Evolutionary conservation across 2,329 filamentous ascomycete species (phyloP).

Genomic region (Xylariaceae sp.): DNA sequence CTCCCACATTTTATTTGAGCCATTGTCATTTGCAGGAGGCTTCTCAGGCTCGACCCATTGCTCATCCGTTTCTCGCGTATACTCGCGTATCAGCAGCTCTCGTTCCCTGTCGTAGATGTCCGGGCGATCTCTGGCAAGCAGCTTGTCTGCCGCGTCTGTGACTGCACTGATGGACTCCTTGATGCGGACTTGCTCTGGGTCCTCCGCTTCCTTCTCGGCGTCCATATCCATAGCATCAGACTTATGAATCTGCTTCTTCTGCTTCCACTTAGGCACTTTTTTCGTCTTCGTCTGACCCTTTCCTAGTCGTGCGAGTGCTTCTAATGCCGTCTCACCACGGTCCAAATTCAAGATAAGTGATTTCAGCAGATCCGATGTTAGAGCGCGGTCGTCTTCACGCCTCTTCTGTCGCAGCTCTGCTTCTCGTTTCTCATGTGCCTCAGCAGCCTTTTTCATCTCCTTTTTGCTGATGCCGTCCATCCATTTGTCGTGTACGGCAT

Average conservation of each 20-base stretch:
- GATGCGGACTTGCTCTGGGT: slow-evolving; percentile 65
- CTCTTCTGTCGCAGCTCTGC: slow-evolving; percentile 68
- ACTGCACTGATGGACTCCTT: slow-evolving; percentile 74
- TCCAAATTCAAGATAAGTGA: slow-evolving; percentile 71
- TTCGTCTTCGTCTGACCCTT: slow-evolving; percentile 53
- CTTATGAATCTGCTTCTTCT: slow-evolving; percentile 62
- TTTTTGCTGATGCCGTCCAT: slow-evolving; percentile 89
- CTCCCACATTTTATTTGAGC: slow-evolving; percentile 63
- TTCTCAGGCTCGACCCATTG: slow-evolving; percentile 60
- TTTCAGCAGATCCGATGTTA: slow-evolving; percentile 69
- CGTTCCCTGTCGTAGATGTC: slow-evolving; percentile 92
- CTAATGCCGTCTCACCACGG: slow-evolving; percentile 77
- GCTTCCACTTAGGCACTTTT: slow-evolving; percentile 60
- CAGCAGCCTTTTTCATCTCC: slow-evolving; percentile 83
- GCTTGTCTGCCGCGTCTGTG: slow-evolving; percentile 83
- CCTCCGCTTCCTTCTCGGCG: slow-evolving; percentile 47
- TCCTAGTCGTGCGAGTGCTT: slow-evolving; percentile 78
- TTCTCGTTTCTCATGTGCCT: slow-evolving; percentile 81
- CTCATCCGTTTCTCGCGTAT: slow-evolving; percentile 79
- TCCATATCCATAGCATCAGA: slow-evolving; percentile 67
- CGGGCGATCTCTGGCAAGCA: slow-evolving; percentile 75
- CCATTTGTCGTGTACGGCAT: slow-evolving; percentile 89
- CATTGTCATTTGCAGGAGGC: slow-evolving; percentile 9
- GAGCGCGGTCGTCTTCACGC: slow-evolving; percentile 67
- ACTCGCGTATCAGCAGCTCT: slow-evolving; percentile 79